Percentiles rank a stretch among this genome's conserved stretches.
Conservation (phyloP, 352 stramenopile genomes). For the Phytophthora pistaciae region DNA sequence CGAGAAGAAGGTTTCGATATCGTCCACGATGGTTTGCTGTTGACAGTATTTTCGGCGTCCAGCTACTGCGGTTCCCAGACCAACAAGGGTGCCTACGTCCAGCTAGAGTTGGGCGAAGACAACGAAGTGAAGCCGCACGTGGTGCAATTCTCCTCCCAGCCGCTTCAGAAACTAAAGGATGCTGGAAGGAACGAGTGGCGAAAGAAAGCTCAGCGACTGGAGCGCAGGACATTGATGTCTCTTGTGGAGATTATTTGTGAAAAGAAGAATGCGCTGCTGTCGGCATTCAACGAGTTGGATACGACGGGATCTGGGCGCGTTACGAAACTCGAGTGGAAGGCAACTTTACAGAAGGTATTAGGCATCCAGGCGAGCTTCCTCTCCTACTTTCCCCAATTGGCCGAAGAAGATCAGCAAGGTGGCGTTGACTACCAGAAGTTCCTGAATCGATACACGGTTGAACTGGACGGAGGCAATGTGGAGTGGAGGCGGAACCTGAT, state of each 20-base stretch:
- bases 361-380: conserved; percentile 74
- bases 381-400: conserved; percentile 77
- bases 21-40: conserved; percentile 82
- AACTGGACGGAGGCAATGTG: conserved; percentile 62
- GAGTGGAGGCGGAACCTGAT: conserved; percentile 78
- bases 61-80: conserved; percentile 93
- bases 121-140: conserved; percentile 91
- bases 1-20: conserved; percentile 92
- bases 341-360: conserved; percentile 62
- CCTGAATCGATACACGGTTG: conserved; percentile 77
- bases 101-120: conserved; percentile 70
- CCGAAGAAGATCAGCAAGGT: conserved; percentile 50
- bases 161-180: conserved; percentile 76
- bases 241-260: conserved; percentile 84
- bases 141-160: conserved; percentile 92
- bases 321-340: conserved; percentile 78
- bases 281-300: conserved; percentile 63
- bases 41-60: conserved; percentile 94
- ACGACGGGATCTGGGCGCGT: conserved; percentile 45
- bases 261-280: conserved; percentile 68
- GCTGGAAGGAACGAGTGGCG: conserved; percentile 81
- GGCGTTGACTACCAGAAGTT: conserved; percentile 80
- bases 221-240: conserved; percentile 82
- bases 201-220: conserved; percentile 76
- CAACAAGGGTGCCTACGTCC: conserved; percentile 89